Percentiles rank a stretch among this genome's conserved stretches.
Conservation (phyloP, 2,329 filamentous ascomycete genomes). For the Capronia coronata region DNA sequence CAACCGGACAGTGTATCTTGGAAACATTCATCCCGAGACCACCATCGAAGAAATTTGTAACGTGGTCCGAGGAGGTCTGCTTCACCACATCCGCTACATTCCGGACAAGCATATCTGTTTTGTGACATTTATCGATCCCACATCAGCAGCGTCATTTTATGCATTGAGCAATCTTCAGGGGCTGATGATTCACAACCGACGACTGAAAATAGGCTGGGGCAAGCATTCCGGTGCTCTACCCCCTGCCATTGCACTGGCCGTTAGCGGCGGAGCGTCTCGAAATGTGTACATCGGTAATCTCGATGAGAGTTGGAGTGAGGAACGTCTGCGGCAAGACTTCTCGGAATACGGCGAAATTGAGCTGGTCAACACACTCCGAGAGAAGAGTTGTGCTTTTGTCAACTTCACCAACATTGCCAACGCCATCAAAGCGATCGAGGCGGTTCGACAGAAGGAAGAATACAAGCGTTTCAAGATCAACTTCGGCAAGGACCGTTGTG, state of each 20-base stretch:
- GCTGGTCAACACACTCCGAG: conserved; percentile 87
- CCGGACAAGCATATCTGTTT: conserved; percentile 99
- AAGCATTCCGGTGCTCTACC: conserved; percentile 97
- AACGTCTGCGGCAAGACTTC: conserved; percentile 91
- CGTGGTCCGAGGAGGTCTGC: conserved; percentile 85
- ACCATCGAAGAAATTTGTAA: conserved; percentile 99
- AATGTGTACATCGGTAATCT: conserved; percentile 98
- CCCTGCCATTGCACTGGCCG: conserved; percentile 88
- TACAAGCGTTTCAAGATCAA: conserved; percentile 99
- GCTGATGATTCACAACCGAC: conserved; percentile 97
- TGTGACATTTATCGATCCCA: conserved; percentile 98
- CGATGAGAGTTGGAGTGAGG: conserved; percentile 95
- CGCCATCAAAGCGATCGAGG: conserved; percentile 98
- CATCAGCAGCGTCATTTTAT: conserved; percentile 94
- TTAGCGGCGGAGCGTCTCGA: conserved; percentile 92
- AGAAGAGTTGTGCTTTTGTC: conserved; percentile 99
- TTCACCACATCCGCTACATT: conserved; percentile 98
- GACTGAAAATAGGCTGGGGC: conserved; percentile 97
- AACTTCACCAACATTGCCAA: conserved; percentile 99
- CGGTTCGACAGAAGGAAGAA: conserved; percentile 86
- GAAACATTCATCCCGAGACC: conserved; percentile 97
- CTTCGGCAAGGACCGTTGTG: conserved; percentile 97
- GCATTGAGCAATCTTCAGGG: conserved; percentile 95
- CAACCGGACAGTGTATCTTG: conserved; percentile 94
- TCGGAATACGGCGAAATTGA: conserved; percentile 97